A percentile compares a stretch with the other conserved stretches of the same genome.
phyloP scores from a whole-genome alignment of 495 filamentous ascomycete genomes.

The Penicillium turbatum region DNA sequence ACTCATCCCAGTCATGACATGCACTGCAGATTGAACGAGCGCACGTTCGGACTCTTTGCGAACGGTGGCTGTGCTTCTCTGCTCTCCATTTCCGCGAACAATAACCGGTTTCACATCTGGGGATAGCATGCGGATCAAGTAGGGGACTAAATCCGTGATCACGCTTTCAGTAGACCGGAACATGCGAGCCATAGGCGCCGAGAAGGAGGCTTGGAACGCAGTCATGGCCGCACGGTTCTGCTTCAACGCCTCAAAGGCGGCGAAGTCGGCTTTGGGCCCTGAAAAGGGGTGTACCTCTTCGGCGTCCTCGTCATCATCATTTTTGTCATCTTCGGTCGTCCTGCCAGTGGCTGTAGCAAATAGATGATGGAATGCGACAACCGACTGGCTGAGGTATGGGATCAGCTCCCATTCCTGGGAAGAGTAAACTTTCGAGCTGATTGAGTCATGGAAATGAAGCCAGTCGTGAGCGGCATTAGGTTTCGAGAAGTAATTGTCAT shows the following conservation, averaged over 20 bases:
- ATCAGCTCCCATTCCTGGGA: conserved; percentile 84
- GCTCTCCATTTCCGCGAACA: conserved; percentile 65
- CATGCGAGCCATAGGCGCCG: conserved; percentile 57
- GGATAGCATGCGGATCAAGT: conserved; percentile 73
- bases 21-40: conserved; percentile 73
- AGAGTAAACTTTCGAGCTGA: conserved; percentile 67
- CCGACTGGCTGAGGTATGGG: conserved; percentile 77
- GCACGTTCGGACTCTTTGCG: conserved; percentile 77
- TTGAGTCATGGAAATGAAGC: conserved; percentile 86
- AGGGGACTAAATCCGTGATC: conserved; percentile 77
- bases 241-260: conserved; percentile 72
- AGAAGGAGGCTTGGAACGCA: conserved; percentile 53
- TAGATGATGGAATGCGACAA: conserved; percentile 86
- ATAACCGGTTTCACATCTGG: conserved; percentile 92
- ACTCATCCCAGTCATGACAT: conserved; percentile 71
- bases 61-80: conserved; percentile 71
- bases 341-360: conserved; percentile 60
- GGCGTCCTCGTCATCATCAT: conserved; percentile 46
- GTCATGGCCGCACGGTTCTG: conserved; percentile 54
- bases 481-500: conserved; percentile 86
- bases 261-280: conserved; percentile 73
- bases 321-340: conserved; percentile 27
- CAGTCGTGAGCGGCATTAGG: conserved; percentile 84
- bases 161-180: conserved; percentile 74
- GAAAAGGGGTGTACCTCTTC: conserved; percentile 67